Evolutionary conservation across 2,329 filamentous ascomycete genomes (phyloP).

Genomic region (Trichophaea hybrida): DNA sequence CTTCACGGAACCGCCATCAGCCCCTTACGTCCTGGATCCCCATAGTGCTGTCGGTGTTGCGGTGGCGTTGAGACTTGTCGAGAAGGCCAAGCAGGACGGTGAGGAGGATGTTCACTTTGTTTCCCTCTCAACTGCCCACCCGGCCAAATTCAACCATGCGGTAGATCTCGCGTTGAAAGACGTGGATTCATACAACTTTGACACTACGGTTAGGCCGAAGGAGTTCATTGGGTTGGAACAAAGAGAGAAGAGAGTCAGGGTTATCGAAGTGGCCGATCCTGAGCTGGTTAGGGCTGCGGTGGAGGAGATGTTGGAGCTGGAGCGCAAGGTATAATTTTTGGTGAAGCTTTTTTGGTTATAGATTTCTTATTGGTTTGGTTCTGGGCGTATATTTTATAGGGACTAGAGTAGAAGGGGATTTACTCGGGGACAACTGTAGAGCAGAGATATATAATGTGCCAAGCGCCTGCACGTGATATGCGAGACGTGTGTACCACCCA

Average conservation of each 20-base stretch:
- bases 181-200: conserved; percentile 60
- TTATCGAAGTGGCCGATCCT: conserved; percentile 41
- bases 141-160: conserved; percentile 80
- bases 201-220: conserved; percentile 51
- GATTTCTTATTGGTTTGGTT: no score
- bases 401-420: no score
- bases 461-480: no score
- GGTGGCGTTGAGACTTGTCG: conserved; percentile 56
- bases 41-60: conserved; percentile 80
- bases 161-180: conserved; percentile 65
- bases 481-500: no score
- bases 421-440: no score
- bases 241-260: conserved; percentile 58
- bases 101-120: conserved; percentile 49
- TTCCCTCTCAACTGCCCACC: conserved; percentile 82
- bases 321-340: conserved; percentile 10
- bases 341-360: not conserved
- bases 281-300: conserved; percentile 17
- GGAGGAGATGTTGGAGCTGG: conserved; percentile 16
- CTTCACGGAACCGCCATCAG: conserved; percentile 34
- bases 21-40: conserved; percentile 70
- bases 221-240: conserved; percentile 70
- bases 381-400: no score
- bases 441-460: no score
- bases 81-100: conserved; percentile 33